These are phyloP conservation scores for Colletotrichum lindemuthianum DNA, from an alignment of 2,329 filamentous ascomycete genomes.

Conservation along the genomic window DNA sequence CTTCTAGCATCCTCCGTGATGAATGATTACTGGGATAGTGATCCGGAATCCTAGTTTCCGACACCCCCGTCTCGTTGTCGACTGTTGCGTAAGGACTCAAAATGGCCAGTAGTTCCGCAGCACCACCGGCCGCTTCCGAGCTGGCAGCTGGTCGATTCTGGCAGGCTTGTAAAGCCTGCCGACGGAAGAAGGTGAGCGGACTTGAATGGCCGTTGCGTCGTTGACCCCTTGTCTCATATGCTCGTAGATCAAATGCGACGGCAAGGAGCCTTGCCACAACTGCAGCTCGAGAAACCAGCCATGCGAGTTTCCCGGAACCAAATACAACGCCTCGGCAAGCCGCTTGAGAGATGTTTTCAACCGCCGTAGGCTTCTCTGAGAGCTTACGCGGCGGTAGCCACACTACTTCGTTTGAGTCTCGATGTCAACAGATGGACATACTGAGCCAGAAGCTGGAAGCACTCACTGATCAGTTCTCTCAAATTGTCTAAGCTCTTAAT, in stretches of 20 bases:
- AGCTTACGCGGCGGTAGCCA: conserved; percentile 29
- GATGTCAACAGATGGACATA: conserved; percentile 40
- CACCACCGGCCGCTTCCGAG: not conserved
- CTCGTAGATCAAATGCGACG: conserved; percentile 41
- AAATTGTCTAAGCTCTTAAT: conserved; percentile 18
- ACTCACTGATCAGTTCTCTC: conserved; percentile 35
- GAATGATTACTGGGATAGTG: no score
- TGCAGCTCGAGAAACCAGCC: conserved; percentile 38
- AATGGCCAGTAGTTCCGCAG: no score
- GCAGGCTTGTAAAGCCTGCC: not conserved
- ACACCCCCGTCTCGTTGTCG: no score
- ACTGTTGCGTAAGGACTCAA: no score
- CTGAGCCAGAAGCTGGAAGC: conserved; percentile 40
- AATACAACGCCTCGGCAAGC: conserved; percentile 40
- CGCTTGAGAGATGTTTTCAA: conserved; percentile 29
- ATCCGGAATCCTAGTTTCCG: no score
- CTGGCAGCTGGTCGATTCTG: not conserved
- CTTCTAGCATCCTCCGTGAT: no score
- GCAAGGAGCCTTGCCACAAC: conserved; percentile 40
- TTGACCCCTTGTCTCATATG: no score
- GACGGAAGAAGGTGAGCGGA: not conserved
- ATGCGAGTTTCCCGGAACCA: conserved; percentile 39
- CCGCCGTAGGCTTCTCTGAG: not conserved
- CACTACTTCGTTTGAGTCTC: conserved; percentile 38
- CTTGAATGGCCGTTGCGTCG: no score